A percentile compares a stretch with the other conserved stretches of the same genome.
Conservation (phyloP, 352 stramenopile genomes). For the Phytophthora quininea region DNA sequence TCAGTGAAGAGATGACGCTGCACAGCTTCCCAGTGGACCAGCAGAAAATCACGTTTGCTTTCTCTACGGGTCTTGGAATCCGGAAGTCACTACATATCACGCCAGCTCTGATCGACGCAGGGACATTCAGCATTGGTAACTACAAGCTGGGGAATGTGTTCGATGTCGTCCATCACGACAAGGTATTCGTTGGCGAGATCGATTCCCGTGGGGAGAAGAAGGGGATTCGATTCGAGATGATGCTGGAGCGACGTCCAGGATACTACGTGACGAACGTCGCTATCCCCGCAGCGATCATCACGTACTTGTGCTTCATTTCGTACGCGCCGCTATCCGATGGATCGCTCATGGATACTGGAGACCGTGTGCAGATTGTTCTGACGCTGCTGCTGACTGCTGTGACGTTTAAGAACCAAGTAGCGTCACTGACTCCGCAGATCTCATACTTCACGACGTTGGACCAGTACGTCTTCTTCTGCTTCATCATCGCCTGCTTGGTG, state of each 20-base stretch:
- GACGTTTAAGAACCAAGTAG: constrained; percentile 69
- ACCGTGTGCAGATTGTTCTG: constrained; percentile 60
- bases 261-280: constrained; percentile 71
- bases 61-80: constrained; percentile 42
- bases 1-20: constrained; percentile 64
- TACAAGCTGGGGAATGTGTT: constrained; percentile 67
- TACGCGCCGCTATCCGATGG: constrained; percentile 43
- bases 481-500: constrained; percentile 56
- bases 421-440: constrained; percentile 55
- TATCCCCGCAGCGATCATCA: constrained; percentile 53
- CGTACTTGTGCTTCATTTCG: constrained; percentile 61
- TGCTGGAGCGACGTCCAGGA: constrained; percentile 50
- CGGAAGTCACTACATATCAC: constrained; percentile 41
- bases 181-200: constrained; percentile 55
- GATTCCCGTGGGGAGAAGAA: constrained; percentile 42
- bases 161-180: constrained; percentile 53
- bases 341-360: constrained; percentile 48
- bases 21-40: constrained; percentile 67
- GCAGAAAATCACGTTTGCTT: constrained; percentile 61
- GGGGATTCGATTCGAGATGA: constrained; percentile 60
- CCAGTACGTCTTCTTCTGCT: constrained; percentile 72
- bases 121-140: constrained; percentile 52
- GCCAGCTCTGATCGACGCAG: constrained; percentile 41
- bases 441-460: constrained; percentile 72
- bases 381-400: constrained; percentile 68